A percentile compares a stretch with the other conserved stretches of the same genome.
These are phyloP conservation scores for Claviceps purpurea DNA, from an alignment of 2,329 filamentous ascomycete genomes.

Conservation along the genomic window DNA sequence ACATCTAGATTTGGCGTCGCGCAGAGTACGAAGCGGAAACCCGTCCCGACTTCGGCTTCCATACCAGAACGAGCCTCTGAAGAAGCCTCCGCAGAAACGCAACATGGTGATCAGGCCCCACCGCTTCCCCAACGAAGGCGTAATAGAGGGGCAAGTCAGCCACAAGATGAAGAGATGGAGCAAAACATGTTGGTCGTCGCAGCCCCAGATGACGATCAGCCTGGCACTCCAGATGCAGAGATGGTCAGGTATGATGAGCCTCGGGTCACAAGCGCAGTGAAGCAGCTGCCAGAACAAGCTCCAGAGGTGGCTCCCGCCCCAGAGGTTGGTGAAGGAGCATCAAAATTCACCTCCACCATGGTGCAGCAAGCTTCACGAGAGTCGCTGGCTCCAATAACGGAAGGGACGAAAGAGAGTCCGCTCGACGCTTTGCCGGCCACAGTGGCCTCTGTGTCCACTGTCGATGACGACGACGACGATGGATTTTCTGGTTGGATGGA, in stretches of 20 bases:
- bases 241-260: constrained; percentile 9
- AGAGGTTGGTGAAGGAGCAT: not conserved
- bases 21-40: constrained; percentile 51
- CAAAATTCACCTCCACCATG: not conserved
- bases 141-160: constrained; percentile 19
- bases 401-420: constrained; percentile 1
- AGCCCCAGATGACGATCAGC: constrained; percentile 50
- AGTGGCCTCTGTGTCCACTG: not conserved
- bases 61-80: constrained; percentile 9
- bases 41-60: constrained; percentile 40
- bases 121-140: constrained; percentile 34
- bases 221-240: constrained; percentile 34
- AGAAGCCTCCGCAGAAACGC: constrained; percentile 8
- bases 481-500: constrained; percentile 17
- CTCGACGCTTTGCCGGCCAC: constrained; percentile 8
- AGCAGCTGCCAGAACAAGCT: not conserved
- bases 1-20: constrained; percentile 44
- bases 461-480: constrained; percentile 8
- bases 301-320: not conserved
- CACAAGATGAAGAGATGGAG: constrained; percentile 23
- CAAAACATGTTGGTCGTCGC: constrained; percentile 51
- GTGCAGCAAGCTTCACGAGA: not conserved
- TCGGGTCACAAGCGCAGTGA: constrained; percentile 7
- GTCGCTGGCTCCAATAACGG: not conserved
- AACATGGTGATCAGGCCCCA: constrained; percentile 23